A percentile compares a stretch with the other conserved stretches of the same genome.
These are phyloP conservation scores for Climacium dendroides DNA, from an alignment of 225 moss, liverwort and hornwort genomes.

Conservation along the genomic window DNA sequence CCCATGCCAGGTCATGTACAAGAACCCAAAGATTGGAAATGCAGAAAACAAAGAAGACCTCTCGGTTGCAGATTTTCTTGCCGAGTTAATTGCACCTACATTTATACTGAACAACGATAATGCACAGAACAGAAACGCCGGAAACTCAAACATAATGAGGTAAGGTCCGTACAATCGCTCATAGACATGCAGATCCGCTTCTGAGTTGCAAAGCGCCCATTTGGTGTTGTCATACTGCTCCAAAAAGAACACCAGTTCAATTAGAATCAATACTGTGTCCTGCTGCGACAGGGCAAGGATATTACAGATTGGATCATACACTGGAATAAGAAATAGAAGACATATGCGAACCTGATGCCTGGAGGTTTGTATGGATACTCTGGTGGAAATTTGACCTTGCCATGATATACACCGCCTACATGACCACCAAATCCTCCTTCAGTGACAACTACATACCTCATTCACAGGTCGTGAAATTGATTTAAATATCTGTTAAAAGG, in stretches of 20 bases:
- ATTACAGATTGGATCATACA: neutral
- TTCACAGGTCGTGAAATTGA: neutral
- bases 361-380: constrained; percentile 95
- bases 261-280: neutral
- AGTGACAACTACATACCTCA: neutral
- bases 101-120: neutral
- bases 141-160: neutral
- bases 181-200: constrained; percentile 99
- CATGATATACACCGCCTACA: constrained; percentile 95
- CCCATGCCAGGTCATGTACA: neutral
- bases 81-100: neutral
- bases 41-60: neutral
- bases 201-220: constrained; percentile 97
- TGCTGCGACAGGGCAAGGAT: neutral
- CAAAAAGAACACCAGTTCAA: neutral
- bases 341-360: constrained; percentile 20
- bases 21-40: neutral
- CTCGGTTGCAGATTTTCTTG: neutral
- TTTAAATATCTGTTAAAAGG: neutral
- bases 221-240: constrained; percentile 96
- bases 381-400: constrained; percentile 95
- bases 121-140: neutral
- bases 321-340: neutral
- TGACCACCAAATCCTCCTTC: neutral
- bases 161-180: constrained; percentile 80